Percentiles rank a stretch among this genome's conserved stretches.
These are phyloP conservation scores for Quercus gilva DNA, from an alignment of 306 rosid species.

Conservation along the genomic window DNA sequence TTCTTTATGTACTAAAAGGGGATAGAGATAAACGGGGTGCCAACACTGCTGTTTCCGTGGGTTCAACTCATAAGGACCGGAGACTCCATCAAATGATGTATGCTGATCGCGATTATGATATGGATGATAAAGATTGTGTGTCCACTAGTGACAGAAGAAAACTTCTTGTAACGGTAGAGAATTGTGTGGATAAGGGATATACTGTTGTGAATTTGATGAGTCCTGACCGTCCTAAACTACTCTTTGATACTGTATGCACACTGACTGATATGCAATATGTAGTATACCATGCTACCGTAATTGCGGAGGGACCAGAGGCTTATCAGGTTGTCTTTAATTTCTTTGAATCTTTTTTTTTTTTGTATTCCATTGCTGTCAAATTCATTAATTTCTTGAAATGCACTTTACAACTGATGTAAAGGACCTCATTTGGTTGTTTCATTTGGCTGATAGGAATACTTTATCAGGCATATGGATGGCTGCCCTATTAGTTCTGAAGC, in stretches of 20 bases:
- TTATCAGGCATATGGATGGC: slow-evolving; percentile 86
- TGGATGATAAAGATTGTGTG: slow-evolving; percentile 36
- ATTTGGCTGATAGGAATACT: slow-evolving; percentile 62
- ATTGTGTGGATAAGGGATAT: slow-evolving; percentile 81
- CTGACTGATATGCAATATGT: slow-evolving; percentile 96
- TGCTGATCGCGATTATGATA: slow-evolving; percentile 90
- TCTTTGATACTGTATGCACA: slow-evolving; percentile 86
- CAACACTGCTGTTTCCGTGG: slow-evolving; percentile 88
- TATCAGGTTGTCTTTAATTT: slow-evolving; percentile 60
- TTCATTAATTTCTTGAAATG: background rate
- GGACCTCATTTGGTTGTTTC: background rate
- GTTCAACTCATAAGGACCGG: slow-evolving; percentile 93
- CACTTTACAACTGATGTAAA: background rate
- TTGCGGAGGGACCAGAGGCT: slow-evolving; percentile 95
- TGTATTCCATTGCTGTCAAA: background rate
- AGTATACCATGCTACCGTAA: slow-evolving; percentile 85
- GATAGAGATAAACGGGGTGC: slow-evolving; percentile 78
- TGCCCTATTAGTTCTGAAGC: slow-evolving; percentile 84
- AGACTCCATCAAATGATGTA: slow-evolving; percentile 99
- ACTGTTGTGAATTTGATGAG: slow-evolving; percentile 91
- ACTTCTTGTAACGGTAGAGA: slow-evolving; percentile 64
- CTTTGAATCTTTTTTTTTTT: background rate
- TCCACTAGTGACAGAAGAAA: slow-evolving; percentile 56
- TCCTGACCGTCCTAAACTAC: slow-evolving; percentile 82
- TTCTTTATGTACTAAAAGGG: slow-evolving; percentile 76